Evolutionary conservation across 306 rosid genomes (phyloP), one percentile per base, ranked within the genome.

Genomic region (Sicyos edulis): DNA sequence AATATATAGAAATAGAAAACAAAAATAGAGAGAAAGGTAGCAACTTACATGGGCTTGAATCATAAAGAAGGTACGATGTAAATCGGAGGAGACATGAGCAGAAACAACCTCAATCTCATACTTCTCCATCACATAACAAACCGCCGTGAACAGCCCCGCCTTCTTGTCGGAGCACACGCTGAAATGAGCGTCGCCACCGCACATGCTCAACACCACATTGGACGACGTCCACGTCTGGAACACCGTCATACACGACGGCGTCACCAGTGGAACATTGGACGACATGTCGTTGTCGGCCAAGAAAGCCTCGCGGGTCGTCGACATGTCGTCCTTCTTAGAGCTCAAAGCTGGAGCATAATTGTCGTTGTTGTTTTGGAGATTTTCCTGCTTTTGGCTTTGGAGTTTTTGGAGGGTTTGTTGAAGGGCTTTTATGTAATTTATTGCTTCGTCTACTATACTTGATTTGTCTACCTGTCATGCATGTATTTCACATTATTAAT

Each of bases 121-220:
- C 80, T 85, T 92, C 14, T 90, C 84, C 12, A 92, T 7, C 52
- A 88, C 82, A 59, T 50, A 79, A 86, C 84, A 85, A 2, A 93
- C 81, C 45, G 72, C 19, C 32, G 87, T 6, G 51, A 87, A 71
- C 22, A 87, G 64, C 0, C 93, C 83, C 0, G 74, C 60, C 70
- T 84, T 88, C 82, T 69, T 87, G 15, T 75, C 45, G 0, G 84
- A 20, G 54, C 82, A 90, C 2, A 90, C 77, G 72, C 77, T 65
- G 52, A 87, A 82, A 8, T 90, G 91, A n/a, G 98, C 98, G n/a
- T 80, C 80, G 6, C 61, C 75, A 5, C 90, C 92, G n/a, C 76
- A 83, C 10, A 87, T 16, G 62, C 75, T 88, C 77, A 88, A 4
- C 0, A 84, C 89, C 1, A 90, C 72, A 68, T 90, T 87, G 8